phyloP scores from a whole-genome alignment of 768 basidiomycete species.

The Mrakia hoshinonis region DNA sequence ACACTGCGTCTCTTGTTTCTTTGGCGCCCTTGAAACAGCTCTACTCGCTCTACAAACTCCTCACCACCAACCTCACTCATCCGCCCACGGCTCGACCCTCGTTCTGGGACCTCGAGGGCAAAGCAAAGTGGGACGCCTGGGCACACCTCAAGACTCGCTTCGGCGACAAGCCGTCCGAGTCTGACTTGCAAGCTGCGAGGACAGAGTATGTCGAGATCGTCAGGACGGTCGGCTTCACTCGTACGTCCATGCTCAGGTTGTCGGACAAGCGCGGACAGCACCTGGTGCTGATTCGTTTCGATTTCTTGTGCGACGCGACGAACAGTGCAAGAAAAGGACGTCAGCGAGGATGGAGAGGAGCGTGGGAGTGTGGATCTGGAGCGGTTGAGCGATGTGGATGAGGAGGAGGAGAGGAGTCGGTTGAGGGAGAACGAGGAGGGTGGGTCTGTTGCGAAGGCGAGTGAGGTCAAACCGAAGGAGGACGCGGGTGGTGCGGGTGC shows the following conservation, averaged over 20 bases:
- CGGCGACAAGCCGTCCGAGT: not conserved
- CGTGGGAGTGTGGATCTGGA: conserved; percentile 5
- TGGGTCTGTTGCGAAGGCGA: not conserved
- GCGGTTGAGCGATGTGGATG: not conserved
- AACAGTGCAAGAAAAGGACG: not conserved
- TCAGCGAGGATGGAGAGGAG: not conserved
- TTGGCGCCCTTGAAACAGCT: not conserved
- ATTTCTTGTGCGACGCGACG: not conserved
- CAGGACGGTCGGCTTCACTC: not conserved
- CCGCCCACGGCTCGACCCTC: not conserved
- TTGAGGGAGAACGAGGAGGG: not conserved
- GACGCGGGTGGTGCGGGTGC: not conserved
- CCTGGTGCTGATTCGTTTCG: not conserved
- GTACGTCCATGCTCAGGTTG: not conserved
- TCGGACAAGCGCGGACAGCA: not conserved
- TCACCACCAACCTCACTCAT: not conserved
- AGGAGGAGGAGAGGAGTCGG: not conserved
- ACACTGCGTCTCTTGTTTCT: no score
- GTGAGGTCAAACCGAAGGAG: not conserved
- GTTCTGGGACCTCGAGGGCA: conserved; percentile 12
- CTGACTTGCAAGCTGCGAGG: not conserved
- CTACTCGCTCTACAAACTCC: conserved; percentile 10
- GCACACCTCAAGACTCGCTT: not conserved
- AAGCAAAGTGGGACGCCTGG: conserved; percentile 19
- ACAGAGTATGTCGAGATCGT: conserved; percentile 7